phyloP scores from a whole-genome alignment of 2,329 filamentous ascomycete species.

The Thelonectria olida region DNA sequence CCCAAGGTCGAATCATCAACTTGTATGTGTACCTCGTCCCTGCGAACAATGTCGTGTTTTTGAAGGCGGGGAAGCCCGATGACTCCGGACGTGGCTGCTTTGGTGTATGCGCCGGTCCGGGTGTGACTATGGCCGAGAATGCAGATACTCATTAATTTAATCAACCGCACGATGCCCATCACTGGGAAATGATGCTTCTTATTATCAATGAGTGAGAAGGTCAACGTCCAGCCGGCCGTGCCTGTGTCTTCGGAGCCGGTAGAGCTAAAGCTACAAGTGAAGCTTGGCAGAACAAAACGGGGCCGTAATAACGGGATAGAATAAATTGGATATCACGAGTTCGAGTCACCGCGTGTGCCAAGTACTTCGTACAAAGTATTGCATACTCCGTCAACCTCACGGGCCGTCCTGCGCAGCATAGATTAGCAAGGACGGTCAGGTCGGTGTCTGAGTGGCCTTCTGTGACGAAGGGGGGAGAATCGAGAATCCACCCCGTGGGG shows the following conservation, averaged over 20 bases:
- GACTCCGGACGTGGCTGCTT: slow-evolving; percentile 25
- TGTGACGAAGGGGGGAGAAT: neutral
- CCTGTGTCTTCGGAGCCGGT: neutral
- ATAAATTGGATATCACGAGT: neutral
- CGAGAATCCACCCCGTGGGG: neutral
- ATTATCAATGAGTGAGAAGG: neutral
- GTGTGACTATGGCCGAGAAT: slow-evolving; percentile 10
- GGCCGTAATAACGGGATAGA: neutral
- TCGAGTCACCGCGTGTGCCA: neutral
- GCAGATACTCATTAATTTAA: neutral
- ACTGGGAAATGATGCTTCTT: neutral
- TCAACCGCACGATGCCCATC: neutral
- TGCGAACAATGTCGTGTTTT: neutral
- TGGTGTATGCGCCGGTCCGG: slow-evolving; percentile 24
- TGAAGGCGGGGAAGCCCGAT: slow-evolving; percentile 29
- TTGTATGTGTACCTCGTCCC: no score
- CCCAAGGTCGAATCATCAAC: neutral
- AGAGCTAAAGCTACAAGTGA: neutral
- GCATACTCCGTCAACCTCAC: no score
- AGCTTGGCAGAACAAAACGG: neutral
- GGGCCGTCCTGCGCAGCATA: neutral
- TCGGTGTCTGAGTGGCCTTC: neutral
- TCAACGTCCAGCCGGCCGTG: neutral
- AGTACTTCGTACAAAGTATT: no score
- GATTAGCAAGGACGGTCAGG: neutral